Conservation (phyloP, 805 yeast genomes). For the Hanseniaspora opuntiae region DNA sequence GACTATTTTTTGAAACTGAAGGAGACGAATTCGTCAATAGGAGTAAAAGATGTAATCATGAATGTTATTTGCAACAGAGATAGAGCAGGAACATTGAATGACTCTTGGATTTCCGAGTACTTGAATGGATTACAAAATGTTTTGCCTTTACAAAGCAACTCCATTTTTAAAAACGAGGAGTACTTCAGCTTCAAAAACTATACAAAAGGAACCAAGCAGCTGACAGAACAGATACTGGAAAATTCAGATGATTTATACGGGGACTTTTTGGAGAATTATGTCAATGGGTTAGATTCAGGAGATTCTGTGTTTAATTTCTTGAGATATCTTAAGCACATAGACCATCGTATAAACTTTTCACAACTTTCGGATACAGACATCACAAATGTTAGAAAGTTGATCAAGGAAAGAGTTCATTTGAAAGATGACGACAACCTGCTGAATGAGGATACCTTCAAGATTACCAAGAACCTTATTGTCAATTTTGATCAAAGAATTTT, state of each 20-base stretch:
- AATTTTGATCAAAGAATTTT: constrained; percentile 8
- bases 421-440: not conserved
- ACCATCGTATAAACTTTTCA: constrained; percentile 4
- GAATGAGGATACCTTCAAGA: not conserved
- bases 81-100: constrained; percentile 2
- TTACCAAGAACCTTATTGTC: not conserved
- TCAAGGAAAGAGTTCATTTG: not conserved
- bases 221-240: constrained; percentile 3
- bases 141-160: not conserved
- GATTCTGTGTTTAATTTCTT: constrained; percentile 8
- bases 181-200: not conserved
- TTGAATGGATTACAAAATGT: not conserved
- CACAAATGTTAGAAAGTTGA: not conserved
- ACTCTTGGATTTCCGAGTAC: constrained; percentile 3
- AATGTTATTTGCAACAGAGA: constrained; percentile 7
- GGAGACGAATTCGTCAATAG: not conserved
- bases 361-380: constrained; percentile 1
- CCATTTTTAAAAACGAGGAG: not conserved
- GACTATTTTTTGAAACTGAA: constrained; percentile 4
- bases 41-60: not conserved
- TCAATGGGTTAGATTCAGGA: constrained; percentile 7
- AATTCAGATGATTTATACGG: constrained; percentile 6
- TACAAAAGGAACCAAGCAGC: not conserved
- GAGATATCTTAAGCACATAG: not conserved
- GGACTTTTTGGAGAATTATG: constrained; percentile 6